Conservation (phyloP, 106 monocot species). For the Posidonia australis region DNA sequence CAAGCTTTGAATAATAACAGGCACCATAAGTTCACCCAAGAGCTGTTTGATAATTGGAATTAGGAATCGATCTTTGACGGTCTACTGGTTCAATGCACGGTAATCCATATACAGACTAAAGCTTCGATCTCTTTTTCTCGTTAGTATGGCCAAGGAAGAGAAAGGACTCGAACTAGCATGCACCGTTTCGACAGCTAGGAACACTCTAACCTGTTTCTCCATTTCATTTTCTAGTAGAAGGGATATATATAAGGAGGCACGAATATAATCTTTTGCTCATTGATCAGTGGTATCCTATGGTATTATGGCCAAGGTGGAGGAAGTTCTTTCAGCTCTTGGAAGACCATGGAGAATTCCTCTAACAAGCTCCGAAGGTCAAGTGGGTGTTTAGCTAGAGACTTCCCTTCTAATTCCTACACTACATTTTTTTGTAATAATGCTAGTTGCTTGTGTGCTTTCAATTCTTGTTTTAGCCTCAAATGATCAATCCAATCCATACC, state of each 20-base stretch:
- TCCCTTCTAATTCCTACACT: no score
- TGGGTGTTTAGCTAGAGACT: no score
- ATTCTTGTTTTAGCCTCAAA: no score
- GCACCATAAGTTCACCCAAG: neutral
- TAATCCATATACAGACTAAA: conserved; percentile 10
- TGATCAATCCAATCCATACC: no score
- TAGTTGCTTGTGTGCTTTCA: no score
- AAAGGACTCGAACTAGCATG: neutral
- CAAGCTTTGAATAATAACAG: neutral
- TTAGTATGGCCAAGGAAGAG: conserved; percentile 1
- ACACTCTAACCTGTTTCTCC: neutral
- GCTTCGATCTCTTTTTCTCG: neutral
- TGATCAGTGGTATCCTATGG: no score
- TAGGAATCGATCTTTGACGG: neutral
- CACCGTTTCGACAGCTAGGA: neutral
- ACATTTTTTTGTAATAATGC: no score
- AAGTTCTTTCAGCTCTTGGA: no score
- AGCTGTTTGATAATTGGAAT: neutral
- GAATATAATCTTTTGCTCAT: neutral
- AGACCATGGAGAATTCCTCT: no score
- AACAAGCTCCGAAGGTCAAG: no score
- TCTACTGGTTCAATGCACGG: neutral
- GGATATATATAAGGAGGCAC: conserved; percentile 3
- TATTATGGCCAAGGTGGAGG: no score
- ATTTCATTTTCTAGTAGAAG: conserved; percentile 5